These are phyloP conservation scores for Rhodotorula diobovata DNA, from an alignment of 768 basidiomycete genomes.

Conservation along the genomic window DNA sequence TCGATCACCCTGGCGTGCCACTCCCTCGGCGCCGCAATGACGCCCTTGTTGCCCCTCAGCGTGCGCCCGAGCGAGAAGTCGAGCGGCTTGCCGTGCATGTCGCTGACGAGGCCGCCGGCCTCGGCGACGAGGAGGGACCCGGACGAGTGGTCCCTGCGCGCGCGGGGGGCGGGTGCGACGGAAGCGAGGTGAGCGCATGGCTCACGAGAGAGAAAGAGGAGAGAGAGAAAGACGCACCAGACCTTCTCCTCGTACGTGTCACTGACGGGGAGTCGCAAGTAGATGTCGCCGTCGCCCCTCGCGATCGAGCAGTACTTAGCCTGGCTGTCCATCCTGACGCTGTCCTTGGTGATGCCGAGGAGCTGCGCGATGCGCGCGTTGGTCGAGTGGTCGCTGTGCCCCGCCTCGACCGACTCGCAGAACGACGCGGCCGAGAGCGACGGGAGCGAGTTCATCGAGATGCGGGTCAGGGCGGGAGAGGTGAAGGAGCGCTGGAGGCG, in stretches of 20 bases:
- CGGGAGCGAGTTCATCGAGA: conserved; percentile 52
- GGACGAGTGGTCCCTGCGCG: conserved; percentile 75
- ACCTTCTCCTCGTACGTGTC: conserved; percentile 88
- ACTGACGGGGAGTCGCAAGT: conserved; percentile 68
- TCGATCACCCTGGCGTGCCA: conserved; percentile 65
- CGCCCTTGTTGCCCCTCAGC: conserved; percentile 76
- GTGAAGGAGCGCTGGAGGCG: conserved; percentile 40
- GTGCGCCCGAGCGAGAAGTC: conserved; percentile 84
- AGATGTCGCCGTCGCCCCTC: conserved; percentile 77
- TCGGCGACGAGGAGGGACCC: conserved; percentile 79
- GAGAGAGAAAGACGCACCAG: conserved; percentile 58
- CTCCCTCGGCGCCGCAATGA: conserved; percentile 73
- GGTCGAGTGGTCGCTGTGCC: conserved; percentile 78
- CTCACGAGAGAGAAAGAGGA: not conserved
- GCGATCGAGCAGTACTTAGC: conserved; percentile 87
- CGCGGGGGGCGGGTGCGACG: not conserved
- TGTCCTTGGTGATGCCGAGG: conserved; percentile 62
- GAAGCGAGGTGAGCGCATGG: not conserved
- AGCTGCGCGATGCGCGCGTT: conserved; percentile 66
- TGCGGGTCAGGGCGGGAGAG: conserved; percentile 54
- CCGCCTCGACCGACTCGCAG: conserved; percentile 87
- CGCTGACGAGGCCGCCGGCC: conserved; percentile 81
- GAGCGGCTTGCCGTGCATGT: conserved; percentile 70
- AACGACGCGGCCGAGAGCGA: conserved; percentile 58
- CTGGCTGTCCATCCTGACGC: conserved; percentile 88